Evolutionary conservation across 352 stramenopile genomes (phyloP).

Genomic region (Globisporangium splendens): DNA sequence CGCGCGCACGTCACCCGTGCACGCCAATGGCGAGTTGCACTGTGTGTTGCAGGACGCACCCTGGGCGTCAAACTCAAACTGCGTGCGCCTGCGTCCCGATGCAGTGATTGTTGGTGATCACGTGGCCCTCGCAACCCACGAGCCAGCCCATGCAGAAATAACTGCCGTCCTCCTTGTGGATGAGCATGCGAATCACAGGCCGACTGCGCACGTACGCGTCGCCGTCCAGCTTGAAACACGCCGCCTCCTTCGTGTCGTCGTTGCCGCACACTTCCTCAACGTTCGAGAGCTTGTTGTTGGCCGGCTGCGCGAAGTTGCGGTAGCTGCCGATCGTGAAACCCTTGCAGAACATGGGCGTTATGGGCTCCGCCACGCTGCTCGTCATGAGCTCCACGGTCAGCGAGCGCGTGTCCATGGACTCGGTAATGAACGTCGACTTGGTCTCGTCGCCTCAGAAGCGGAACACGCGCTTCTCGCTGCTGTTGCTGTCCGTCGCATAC

Average conservation of each 20-base stretch:
- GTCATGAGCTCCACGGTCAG: conserved; percentile 57
- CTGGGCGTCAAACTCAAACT: conserved; percentile 69
- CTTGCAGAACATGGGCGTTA: conserved; percentile 26
- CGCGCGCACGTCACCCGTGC: conserved; percentile 29
- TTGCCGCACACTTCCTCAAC: conserved; percentile 52
- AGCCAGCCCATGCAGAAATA: conserved; percentile 79
- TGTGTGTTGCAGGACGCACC: conserved; percentile 25
- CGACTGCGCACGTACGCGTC: conserved; percentile 23
- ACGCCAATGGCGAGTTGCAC: conserved; percentile 34
- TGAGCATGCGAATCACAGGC: conserved; percentile 54
- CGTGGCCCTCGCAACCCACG: conserved; percentile 66
- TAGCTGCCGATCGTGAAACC: conserved; percentile 56
- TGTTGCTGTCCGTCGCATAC: conserved; percentile 14
- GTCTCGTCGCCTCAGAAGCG: conserved; percentile 35
- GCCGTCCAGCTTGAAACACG: conserved; percentile 32
- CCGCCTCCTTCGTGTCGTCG: conserved; percentile 61
- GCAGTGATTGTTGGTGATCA: conserved; percentile 82
- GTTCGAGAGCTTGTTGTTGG: conserved; percentile 22
- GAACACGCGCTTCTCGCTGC: conserved; percentile 16
- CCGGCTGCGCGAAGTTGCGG: conserved; percentile 28
- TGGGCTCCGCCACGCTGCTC: conserved; percentile 9
- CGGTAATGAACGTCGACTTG: conserved; percentile 30
- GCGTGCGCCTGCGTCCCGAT: conserved; percentile 36
- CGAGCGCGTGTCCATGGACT: conserved; percentile 28
- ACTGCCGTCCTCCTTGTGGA: conserved; percentile 47